These are phyloP conservation scores for Podaxis sp. DNA, from an alignment of 768 basidiomycete genomes.

Conservation along the genomic window DNA sequence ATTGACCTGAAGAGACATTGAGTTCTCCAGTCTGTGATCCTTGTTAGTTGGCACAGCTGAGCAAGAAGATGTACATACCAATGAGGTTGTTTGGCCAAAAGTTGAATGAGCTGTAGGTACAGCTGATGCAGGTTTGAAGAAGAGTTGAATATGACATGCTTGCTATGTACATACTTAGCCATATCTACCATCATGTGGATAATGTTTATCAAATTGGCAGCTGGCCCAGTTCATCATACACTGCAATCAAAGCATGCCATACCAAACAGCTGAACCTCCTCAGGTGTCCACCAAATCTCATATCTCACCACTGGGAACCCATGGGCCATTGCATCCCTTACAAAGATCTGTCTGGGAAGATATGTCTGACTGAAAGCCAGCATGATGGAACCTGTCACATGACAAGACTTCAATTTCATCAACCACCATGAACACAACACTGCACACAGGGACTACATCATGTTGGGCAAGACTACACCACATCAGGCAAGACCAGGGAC, in stretches of 20 bases:
- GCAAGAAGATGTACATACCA: not conserved
- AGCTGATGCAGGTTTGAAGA: not conserved
- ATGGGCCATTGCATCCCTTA: slow-evolving; percentile 52
- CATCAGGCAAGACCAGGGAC: slow-evolving; percentile 16
- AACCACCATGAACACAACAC: not conserved
- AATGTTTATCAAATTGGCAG: not conserved
- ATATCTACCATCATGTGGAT: slow-evolving; percentile 13
- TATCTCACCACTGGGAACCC: slow-evolving; percentile 70
- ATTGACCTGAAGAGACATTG: slow-evolving; percentile 81
- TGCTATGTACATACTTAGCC: not conserved
- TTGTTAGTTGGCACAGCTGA: not conserved
- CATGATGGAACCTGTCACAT: too few species aligned
- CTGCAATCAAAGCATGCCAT: slow-evolving; percentile 20
- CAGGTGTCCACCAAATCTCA: slow-evolving; percentile 68
- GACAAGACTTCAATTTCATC: not conserved
- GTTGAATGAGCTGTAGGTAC: not conserved
- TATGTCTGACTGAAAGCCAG: slow-evolving; percentile 50
- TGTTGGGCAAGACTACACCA: not conserved
- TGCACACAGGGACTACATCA: not conserved
- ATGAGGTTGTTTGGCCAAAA: not conserved
- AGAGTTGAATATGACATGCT: not conserved
- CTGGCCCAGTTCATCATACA: not conserved
- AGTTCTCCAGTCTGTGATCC: slow-evolving; percentile 8
- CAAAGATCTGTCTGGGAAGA: slow-evolving; percentile 62
- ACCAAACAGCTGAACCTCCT: slow-evolving; percentile 57